Evolutionary conservation across 2,329 filamentous ascomycete genomes (phyloP), one percentile per base, ranked within the genome.

Genomic region (Alternaria sp.): DNA sequence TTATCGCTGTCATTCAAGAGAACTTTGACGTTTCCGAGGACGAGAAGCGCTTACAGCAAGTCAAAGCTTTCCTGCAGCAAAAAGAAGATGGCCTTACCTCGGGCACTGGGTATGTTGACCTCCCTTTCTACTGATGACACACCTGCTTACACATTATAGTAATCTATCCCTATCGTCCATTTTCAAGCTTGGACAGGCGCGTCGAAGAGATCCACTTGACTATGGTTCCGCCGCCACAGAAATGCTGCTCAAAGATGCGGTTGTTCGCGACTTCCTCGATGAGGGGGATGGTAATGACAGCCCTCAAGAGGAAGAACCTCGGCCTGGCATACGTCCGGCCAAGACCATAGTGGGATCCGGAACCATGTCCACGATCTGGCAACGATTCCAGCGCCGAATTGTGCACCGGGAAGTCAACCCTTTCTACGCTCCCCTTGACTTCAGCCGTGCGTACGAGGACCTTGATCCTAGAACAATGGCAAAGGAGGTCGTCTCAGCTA

Each of bases 1-100:
- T 99, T 84, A 98, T 99, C 91, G 95, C 95, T 84, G 95, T 99
- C 81, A 99, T 99, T 67, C 95, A 99, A 78, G 95, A 99, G 76
- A 99, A 97, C 74, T 99, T 99, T 76, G 95, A 99, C 80, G 93
- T 99, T 26, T 96, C 94, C 4, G 95, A 99, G 77, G 96, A 99
- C 75, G 94, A 98, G 78, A 99, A 99, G 80, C 93, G 96, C 20
- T 81, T 98, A 63, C 93, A 98, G 76, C 96, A 99, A 80, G 94
- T 99, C 62, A 94, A 94, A 73, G 92, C 94, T 1, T 99, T 98
- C 71, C 82, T 99, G 44, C 92, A 96, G 74, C 89, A 94, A 68
- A 96, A 94, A 75, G 94, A 98, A 71, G 83, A 97, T 32, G 91
- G 90, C 24, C 87, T 76, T n/a, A 72, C 82, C 36, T 86, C 88